A percentile compares a stretch with the other conserved stretches of the same genome.
Conservation (phyloP, 2,329 filamentous ascomycete species). For the Fusarium sp. region DNA sequence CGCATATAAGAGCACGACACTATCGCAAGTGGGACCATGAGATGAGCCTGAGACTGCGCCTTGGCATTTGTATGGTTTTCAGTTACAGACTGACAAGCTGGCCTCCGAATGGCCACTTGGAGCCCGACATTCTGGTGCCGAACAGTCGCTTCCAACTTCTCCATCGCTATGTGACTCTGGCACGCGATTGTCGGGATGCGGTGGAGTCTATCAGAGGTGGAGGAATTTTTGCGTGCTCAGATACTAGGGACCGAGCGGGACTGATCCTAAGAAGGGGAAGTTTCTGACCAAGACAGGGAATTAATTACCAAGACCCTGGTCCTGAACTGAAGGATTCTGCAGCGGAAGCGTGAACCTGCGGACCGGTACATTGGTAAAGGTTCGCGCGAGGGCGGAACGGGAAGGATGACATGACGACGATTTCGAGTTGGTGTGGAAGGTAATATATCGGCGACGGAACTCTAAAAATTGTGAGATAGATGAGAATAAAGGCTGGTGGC, state of each 20-base stretch:
- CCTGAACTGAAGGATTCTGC: background rate
- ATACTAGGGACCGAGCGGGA: slow-evolving; percentile 31
- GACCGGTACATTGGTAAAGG: slow-evolving; percentile 24
- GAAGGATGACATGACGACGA: slow-evolving; percentile 23
- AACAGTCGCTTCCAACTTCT: slow-evolving; percentile 7
- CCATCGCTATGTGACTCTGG: slow-evolving; percentile 5
- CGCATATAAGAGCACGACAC: slow-evolving; percentile 1
- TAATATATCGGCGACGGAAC: slow-evolving; percentile 23
- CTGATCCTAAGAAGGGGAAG: slow-evolving; percentile 16
- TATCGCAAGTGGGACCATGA: slow-evolving; percentile 5
- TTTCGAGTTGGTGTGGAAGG: background rate
- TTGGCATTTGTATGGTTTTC: slow-evolving; percentile 7
- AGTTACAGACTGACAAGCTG: slow-evolving; percentile 13
- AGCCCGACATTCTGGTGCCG: slow-evolving; percentile 29
- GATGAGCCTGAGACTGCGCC: slow-evolving; percentile 9
- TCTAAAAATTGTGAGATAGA: background rate
- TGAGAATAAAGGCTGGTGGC: background rate
- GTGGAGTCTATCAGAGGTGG: slow-evolving; percentile 8
- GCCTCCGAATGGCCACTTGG: slow-evolving; percentile 19
- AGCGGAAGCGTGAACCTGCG: slow-evolving; percentile 17
- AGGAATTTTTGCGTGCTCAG: slow-evolving; percentile 34
- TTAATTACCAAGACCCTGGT: slow-evolving; percentile 20
- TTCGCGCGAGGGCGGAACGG: slow-evolving; percentile 8
- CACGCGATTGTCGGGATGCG: slow-evolving; percentile 10
- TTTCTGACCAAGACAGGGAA: slow-evolving; percentile 9